phyloP scores from a whole-genome alignment of 2,329 filamentous ascomycete species.

The Colletotrichum graminicola region DNA sequence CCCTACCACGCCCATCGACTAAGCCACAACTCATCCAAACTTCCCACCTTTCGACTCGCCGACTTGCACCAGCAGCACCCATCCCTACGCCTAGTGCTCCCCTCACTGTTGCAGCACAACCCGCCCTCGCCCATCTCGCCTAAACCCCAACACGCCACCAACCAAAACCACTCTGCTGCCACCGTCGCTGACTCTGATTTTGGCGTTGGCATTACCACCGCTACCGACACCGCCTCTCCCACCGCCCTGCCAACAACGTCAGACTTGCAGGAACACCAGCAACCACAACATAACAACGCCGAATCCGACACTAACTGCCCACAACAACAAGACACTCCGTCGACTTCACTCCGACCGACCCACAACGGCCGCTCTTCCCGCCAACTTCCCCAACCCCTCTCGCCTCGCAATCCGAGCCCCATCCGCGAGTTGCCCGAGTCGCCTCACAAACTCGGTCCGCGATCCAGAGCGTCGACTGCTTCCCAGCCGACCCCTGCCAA shows the following conservation, averaged over 20 bases:
- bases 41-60: conserved; percentile 67
- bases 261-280: conserved; percentile 31
- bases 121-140: conserved; percentile 58
- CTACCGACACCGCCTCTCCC: conserved; percentile 18
- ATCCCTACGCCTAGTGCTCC: conserved; percentile 42
- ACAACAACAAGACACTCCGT: conserved; percentile 35
- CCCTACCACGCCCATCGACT: conserved; percentile 62
- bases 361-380: conserved; percentile 37
- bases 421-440: conserved; percentile 40
- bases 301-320: conserved; percentile 27
- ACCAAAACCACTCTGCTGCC: conserved; percentile 42
- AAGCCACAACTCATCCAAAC: conserved; percentile 66
- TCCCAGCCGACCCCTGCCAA: conserved; percentile 44
- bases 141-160: conserved; percentile 45
- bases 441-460: conserved; percentile 43
- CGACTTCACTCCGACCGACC: conserved; percentile 27
- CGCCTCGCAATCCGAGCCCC: conserved; percentile 42
- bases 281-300: conserved; percentile 22
- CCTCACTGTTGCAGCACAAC: conserved; percentile 52
- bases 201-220: conserved; percentile 23
- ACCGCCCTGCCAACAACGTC: conserved; percentile 36
- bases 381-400: conserved; percentile 42
- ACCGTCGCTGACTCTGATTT: conserved; percentile 12
- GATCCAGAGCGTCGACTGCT: conserved; percentile 52
- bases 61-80: conserved; percentile 58